phyloP scores from a whole-genome alignment of 768 basidiomycete genomes.

The Tylopilus plumbeoviolaceoides region DNA sequence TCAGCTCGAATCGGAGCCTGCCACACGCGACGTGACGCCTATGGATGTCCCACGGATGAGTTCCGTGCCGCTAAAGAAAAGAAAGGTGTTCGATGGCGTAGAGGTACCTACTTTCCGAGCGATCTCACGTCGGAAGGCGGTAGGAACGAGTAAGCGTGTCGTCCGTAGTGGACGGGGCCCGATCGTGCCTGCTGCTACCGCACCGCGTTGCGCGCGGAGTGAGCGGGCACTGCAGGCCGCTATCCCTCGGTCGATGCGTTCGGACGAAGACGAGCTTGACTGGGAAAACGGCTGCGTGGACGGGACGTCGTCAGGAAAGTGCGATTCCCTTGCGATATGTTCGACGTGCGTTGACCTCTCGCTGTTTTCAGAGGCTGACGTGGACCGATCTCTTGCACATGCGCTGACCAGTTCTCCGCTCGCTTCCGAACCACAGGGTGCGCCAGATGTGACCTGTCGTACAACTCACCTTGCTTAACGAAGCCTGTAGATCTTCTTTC shows the following conservation, averaged over 20 bases:
- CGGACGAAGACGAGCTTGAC: conserved; percentile 26
- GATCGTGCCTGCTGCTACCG: not conserved
- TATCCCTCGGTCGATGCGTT: conserved; percentile 3
- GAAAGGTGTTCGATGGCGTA: conserved; percentile 29
- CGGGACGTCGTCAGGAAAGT: conserved; percentile 20
- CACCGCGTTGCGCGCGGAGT: not conserved
- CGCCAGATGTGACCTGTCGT: not conserved
- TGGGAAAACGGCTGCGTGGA: conserved; percentile 29
- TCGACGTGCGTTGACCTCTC: not conserved
- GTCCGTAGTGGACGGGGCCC: not conserved
- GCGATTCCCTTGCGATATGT: not conserved
- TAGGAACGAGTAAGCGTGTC: not conserved
- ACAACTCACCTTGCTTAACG: not conserved
- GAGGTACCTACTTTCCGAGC: conserved; percentile 25
- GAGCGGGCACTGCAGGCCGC: not conserved
- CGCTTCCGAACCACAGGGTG: conserved; percentile 8
- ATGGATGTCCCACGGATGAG: conserved; percentile 13
- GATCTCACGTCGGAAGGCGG: conserved; percentile 12
- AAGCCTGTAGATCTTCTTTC: not conserved
- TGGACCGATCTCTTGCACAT: conserved; percentile 20
- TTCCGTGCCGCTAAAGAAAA: conserved; percentile 24
- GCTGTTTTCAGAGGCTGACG: conserved; percentile 15
- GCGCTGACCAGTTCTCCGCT: conserved; percentile 9
- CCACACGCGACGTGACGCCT: conserved; percentile 20
- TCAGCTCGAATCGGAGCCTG: conserved; percentile 29